phyloP scores from a whole-genome alignment of 2,329 filamentous ascomycete genomes.

The Colletotrichum cuscutae region DNA sequence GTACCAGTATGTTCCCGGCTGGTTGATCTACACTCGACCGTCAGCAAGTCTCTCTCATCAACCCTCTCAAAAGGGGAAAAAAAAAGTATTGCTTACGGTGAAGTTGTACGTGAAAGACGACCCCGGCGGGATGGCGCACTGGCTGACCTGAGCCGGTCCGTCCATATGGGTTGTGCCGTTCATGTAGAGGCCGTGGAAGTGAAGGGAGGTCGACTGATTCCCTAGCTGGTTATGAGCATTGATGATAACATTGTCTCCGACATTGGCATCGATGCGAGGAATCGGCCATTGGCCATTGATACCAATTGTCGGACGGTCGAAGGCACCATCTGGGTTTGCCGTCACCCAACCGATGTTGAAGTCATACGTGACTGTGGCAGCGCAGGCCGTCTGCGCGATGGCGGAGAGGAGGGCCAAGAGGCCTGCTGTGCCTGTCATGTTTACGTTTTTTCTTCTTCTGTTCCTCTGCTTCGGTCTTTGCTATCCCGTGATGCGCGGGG shows the following conservation, averaged over 20 bases:
- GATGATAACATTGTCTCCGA: conserved; percentile 71
- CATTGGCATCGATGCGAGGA: conserved; percentile 70
- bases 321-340: conserved; percentile 76
- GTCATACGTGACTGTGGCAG: conserved; percentile 64
- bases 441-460: background rate
- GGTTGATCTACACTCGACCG: conserved; percentile 56
- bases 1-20: conserved; percentile 84
- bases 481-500: background rate
- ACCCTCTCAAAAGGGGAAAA: too few species aligned
- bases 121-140: conserved; percentile 74
- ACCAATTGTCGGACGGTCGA: conserved; percentile 74
- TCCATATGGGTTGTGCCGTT: conserved; percentile 78
- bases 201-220: conserved; percentile 71
- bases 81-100: conserved; percentile 54
- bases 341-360: conserved; percentile 79
- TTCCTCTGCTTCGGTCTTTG: background rate
- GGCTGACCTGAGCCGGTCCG: conserved; percentile 72
- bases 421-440: background rate
- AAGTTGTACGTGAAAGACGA: conserved; percentile 77
- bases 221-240: conserved; percentile 69
- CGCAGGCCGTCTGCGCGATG: conserved; percentile 36
- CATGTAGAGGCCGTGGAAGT: conserved; percentile 79
- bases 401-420: conserved; percentile 27
- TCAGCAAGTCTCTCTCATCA: background rate
- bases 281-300: conserved; percentile 83